Evolutionary conservation across 345 rosid genomes (phyloP).

Genomic region (Noccaea caerulescens): DNA sequence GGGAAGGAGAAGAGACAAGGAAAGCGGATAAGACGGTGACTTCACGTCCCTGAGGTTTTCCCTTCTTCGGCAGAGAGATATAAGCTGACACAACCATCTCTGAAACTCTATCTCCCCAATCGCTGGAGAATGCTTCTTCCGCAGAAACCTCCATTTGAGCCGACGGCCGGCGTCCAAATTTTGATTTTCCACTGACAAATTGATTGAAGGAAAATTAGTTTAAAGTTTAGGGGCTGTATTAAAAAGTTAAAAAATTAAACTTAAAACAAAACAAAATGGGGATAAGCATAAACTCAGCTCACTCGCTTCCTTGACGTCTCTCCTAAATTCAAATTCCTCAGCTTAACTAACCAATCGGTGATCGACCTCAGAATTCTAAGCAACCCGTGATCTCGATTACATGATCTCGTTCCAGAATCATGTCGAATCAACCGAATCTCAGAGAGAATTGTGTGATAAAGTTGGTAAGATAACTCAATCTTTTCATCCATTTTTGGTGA

Average conservation of each 20-base stretch:
- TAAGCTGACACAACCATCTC: constrained; percentile 58
- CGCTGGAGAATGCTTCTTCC: constrained; percentile 11
- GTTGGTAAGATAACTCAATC: constrained; percentile 23
- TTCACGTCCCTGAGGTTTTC: constrained; percentile 96
- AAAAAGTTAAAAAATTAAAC: background rate
- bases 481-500: background rate
- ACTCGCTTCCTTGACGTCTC: constrained; percentile 23
- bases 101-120: constrained; percentile 62
- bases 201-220: background rate
- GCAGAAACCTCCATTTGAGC: constrained; percentile 19
- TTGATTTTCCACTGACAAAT: background rate
- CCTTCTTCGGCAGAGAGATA: constrained; percentile 74
- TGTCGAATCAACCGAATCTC: background rate
- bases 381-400: background rate
- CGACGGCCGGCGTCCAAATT: background rate
- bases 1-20: constrained; percentile 77
- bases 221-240: constrained; percentile 1
- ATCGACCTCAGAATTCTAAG: constrained; percentile 10
- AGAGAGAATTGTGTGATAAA: constrained; percentile 30
- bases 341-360: constrained; percentile 24
- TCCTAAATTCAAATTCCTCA: constrained; percentile 20
- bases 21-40: constrained; percentile 80
- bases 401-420: background rate
- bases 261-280: background rate
- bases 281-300: background rate